These are phyloP conservation scores for Blumeria graminis DNA, from an alignment of 2,329 filamentous ascomycete species.

Conservation along the genomic window DNA sequence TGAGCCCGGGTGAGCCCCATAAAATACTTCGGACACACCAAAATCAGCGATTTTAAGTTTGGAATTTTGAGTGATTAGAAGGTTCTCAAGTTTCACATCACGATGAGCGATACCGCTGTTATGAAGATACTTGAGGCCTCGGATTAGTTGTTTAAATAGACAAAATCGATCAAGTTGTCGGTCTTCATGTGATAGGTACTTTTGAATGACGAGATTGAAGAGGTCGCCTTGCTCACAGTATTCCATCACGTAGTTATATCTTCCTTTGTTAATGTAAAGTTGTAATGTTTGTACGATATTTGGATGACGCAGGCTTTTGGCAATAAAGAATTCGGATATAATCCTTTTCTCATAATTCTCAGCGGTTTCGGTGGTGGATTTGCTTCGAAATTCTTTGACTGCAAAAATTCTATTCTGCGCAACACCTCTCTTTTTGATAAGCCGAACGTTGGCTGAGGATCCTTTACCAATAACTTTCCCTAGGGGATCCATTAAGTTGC, in stretches of 20 bases:
- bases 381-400: slow-evolving; percentile 68
- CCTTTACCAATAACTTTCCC: slow-evolving; percentile 61
- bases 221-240: slow-evolving; percentile 68
- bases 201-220: slow-evolving; percentile 47
- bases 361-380: slow-evolving; percentile 41
- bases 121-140: slow-evolving; percentile 64
- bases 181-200: slow-evolving; percentile 39
- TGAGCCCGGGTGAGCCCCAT: slow-evolving; percentile 56
- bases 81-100: slow-evolving; percentile 76
- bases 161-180: slow-evolving; percentile 48
- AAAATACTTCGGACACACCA: slow-evolving; percentile 70
- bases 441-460: slow-evolving; percentile 56
- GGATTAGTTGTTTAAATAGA: slow-evolving; percentile 72
- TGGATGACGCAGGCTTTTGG: slow-evolving; percentile 62
- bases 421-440: slow-evolving; percentile 51
- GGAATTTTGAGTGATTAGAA: slow-evolving; percentile 54
- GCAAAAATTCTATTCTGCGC: slow-evolving; percentile 42
- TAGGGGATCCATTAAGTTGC: slow-evolving; percentile 45
- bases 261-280: slow-evolving; percentile 47
- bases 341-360: slow-evolving; percentile 71
- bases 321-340: slow-evolving; percentile 75
- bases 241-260: slow-evolving; percentile 87
- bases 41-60: slow-evolving; percentile 84
- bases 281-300: slow-evolving; percentile 60
- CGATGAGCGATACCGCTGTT: slow-evolving; percentile 68